Conservation (phyloP, 225 moss, liverwort and hornwort species). For the Physcomitrium patens region DNA sequence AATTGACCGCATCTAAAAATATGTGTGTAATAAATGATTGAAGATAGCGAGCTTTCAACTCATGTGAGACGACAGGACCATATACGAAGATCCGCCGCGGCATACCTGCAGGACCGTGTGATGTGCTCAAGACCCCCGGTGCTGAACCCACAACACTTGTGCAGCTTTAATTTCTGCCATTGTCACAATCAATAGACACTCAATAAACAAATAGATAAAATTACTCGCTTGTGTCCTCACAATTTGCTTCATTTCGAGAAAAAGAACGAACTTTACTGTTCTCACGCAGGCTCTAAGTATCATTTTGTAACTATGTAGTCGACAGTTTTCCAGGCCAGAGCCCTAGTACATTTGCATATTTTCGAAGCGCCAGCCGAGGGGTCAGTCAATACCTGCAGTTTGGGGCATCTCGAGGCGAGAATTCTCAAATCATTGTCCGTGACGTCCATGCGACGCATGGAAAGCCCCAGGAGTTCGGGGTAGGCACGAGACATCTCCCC, state of each 20-base stretch:
- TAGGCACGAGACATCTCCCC: slow-evolving; percentile 56
- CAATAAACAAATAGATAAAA: background rate
- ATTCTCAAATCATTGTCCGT: slow-evolving; percentile 63
- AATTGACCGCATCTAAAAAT: background rate
- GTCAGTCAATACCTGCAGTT: slow-evolving; percentile 37
- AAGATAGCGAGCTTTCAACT: too few species aligned
- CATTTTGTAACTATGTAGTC: background rate
- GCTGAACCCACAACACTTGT: slow-evolving; percentile 83
- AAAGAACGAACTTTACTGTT: background rate
- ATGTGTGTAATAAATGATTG: background rate
- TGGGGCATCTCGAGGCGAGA: slow-evolving; percentile 52
- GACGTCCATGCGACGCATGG: slow-evolving; percentile 78
- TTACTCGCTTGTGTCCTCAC: background rate
- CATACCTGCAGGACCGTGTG: slow-evolving; percentile 66
- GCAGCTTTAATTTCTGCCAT: slow-evolving; percentile 70
- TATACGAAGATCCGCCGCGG: background rate
- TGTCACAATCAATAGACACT: slow-evolving; percentile 17
- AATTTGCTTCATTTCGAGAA: background rate
- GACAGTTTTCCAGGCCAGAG: background rate
- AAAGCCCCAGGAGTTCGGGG: slow-evolving; percentile 55
- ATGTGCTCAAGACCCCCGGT: slow-evolving; percentile 61
- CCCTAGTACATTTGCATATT: background rate
- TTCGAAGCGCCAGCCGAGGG: background rate
- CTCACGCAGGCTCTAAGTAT: background rate
- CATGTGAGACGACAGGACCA: background rate